Evolutionary conservation across 1,139 yeast genomes (phyloP).

Genomic region (Candida freyschussii): DNA sequence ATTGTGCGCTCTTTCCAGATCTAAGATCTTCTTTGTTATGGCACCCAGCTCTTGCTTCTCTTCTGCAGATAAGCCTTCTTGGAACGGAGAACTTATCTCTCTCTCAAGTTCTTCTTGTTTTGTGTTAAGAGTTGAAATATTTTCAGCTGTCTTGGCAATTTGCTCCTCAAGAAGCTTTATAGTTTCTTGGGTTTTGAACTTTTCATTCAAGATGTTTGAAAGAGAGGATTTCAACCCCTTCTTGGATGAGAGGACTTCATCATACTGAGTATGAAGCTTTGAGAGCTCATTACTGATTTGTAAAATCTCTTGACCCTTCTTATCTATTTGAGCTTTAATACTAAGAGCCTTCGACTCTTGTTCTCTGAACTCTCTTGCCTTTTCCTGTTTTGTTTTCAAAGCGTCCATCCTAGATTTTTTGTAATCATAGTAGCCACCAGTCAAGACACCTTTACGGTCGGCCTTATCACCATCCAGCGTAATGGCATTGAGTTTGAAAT

Average conservation of each 20-base stretch:
- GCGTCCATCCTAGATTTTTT: constrained; percentile 68
- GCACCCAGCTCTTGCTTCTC: constrained; percentile 41
- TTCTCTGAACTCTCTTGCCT: constrained; percentile 43
- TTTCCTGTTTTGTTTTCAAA: constrained; percentile 48
- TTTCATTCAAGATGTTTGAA: constrained; percentile 38
- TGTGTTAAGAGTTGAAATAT: constrained; percentile 25
- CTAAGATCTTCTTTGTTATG: constrained; percentile 37
- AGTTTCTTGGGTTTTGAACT: constrained; percentile 42
- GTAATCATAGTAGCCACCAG: constrained; percentile 85
- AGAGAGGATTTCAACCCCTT: constrained; percentile 43
- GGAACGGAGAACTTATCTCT: constrained; percentile 55
- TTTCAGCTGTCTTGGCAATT: constrained; percentile 23
- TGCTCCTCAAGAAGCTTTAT: constrained; percentile 29
- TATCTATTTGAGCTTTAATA: constrained; percentile 34
- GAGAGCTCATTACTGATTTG: constrained; percentile 45
- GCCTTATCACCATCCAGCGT: constrained; percentile 91
- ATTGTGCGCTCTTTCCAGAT: constrained; percentile 39
- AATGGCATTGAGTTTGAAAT: constrained; percentile 64
- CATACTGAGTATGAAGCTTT: constrained; percentile 37
- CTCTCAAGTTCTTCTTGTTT: constrained; percentile 37
- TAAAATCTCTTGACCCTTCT: constrained; percentile 42
- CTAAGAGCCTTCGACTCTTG: constrained; percentile 35
- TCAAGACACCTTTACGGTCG: constrained; percentile 74
- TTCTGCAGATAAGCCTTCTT: constrained; percentile 43
- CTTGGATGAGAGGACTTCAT: constrained; percentile 35